Evolutionary conservation across 306 rosid species (phyloP), one percentile per base, ranked within the genome.

Genomic region (Corylus avellana): DNA sequence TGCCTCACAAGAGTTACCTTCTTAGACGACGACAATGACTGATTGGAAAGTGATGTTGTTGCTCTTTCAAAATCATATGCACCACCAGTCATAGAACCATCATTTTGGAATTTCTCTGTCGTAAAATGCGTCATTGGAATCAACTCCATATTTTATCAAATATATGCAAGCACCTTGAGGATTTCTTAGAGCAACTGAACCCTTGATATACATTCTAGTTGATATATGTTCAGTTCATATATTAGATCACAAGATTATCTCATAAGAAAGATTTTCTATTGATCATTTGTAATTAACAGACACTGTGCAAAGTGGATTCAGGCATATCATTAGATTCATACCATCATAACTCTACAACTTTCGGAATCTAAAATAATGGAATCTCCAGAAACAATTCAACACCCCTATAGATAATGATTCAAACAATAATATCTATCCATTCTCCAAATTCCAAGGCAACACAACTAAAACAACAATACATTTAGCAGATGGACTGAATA

Each of bases 11-110:
- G 92, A 66, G 79, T 92, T 2, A 92, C 97, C 75, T 80, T 92
- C 95, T 92, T 92, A 12, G 90, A 48, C 46, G 92, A 81, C 20
- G 89, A 81, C 72, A 90, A 79, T 14, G 88, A 82, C 74, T 80
- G 77, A 22, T 80, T 78, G 35, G 91, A 90, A 49, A 92, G 86
- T 53, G 97, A 88, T 56, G 63, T 75, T 32, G 97, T 92, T 37
- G 92, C 92, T 78, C 79, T 87, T 4, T 46, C n/a, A 76, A 92
- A 92, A 83, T 90, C 94, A 81, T 83, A 88, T 3, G 97, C 94
- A 29, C 92, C 92, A 27, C 94, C 97, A 47, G 97, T 88, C 78
- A 87, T 69, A 84, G 87, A 56, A 63, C 64, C 74, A 16, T 78
- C 83, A 20, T 74, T 70, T 75, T 82, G 77, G 72, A 84, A 75